Base-by-base conservation (phyloP, 2,329 filamentous ascomycete species). In the Truncatella angustata region DNA sequence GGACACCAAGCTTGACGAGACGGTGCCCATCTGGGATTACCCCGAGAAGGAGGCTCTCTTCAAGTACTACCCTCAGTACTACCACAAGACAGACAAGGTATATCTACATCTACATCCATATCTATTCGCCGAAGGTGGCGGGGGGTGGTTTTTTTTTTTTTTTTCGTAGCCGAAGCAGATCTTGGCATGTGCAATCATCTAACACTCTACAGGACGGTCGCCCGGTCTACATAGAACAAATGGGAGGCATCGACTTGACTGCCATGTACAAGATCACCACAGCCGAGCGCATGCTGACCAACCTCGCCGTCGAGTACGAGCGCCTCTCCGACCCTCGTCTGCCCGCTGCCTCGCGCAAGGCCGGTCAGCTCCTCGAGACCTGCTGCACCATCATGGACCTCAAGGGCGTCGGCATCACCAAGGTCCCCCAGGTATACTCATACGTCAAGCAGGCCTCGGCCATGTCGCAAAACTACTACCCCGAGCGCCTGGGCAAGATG, bases 381-480 rank as follows among this genome's bases (percentile, higher is more conserved):
- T 97, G 91, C 79, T 97, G 94, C 85, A 93, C 90, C 58, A 91
- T 99, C 75, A 94, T 97, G 87, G 94, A 99, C 73, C 82, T 97
- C 71, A 96, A 96, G 79, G 92, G 92, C 56, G 92, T 99, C 21
- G 90, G 90, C 54, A 75, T 97, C 62, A 81, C 79, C 69, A 94
- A 88, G 73, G 86, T 90, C 39, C 81, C 85, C 56, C 87, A 88
- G 56, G 93, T 97, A 53, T 96, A 95, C 78, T 81, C 84, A 50
- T 97, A 97, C 77, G 83, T 99, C 61, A 84, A 84, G 65, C 83
- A 88, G 69, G 91, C 91, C 42, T 94, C 91, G 30, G 86, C 78
- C 70, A 90, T 99, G 74, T 96, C 90, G 59, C 94, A 97, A 76
- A 96, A 97, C 82, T 96, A 97, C 84, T 99, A 99, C 77, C 94